These are phyloP conservation scores for Globisporangium ultimum DNA, from an alignment of 352 stramenopile species.

Conservation along the genomic window DNA sequence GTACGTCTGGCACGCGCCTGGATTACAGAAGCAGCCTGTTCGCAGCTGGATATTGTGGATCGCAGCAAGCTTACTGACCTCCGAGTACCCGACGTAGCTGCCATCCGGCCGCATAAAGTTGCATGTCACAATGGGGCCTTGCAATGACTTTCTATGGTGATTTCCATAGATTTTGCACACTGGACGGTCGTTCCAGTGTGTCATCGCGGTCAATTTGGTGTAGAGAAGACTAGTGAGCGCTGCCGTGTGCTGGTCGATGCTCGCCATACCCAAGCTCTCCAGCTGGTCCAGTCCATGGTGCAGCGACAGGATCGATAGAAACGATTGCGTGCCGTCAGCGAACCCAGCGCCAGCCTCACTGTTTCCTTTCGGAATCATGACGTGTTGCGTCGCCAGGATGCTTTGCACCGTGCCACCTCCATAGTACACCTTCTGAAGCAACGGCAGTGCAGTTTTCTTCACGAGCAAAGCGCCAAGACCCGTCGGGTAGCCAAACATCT, in stretches of 20 bases:
- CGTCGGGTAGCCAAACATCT: slow-evolving; percentile 76
- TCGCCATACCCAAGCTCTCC: slow-evolving; percentile 36
- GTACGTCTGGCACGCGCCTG: slow-evolving; percentile 71
- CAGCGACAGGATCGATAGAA: slow-evolving; percentile 58
- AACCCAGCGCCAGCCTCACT: slow-evolving; percentile 26
- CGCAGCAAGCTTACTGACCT: slow-evolving; percentile 62
- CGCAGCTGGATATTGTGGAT: slow-evolving; percentile 69
- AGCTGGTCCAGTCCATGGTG: slow-evolving; percentile 48
- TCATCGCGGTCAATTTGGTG: slow-evolving; percentile 25
- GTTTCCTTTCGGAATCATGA: slow-evolving; percentile 27
- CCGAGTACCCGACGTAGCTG: slow-evolving; percentile 64
- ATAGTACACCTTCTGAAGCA: slow-evolving; percentile 56
- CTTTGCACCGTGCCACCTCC: slow-evolving; percentile 63
- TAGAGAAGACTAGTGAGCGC: slow-evolving; percentile 40
- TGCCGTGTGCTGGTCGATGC: slow-evolving; percentile 44
- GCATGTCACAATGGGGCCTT: slow-evolving; percentile 53
- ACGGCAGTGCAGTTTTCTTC: slow-evolving; percentile 27
- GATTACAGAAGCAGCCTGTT: slow-evolving; percentile 81
- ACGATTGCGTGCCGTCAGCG: slow-evolving; percentile 66
- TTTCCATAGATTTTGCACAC: slow-evolving; percentile 65
- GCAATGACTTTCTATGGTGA: not conserved
- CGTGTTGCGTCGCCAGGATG: slow-evolving; percentile 45
- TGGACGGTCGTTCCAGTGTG: slow-evolving; percentile 45
- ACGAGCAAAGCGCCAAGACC: slow-evolving; percentile 64
- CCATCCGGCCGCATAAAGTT: slow-evolving; percentile 59